Evolutionary conservation across 2,329 filamentous ascomycete genomes (phyloP).

Genomic region (Phialophora chinensis): DNA sequence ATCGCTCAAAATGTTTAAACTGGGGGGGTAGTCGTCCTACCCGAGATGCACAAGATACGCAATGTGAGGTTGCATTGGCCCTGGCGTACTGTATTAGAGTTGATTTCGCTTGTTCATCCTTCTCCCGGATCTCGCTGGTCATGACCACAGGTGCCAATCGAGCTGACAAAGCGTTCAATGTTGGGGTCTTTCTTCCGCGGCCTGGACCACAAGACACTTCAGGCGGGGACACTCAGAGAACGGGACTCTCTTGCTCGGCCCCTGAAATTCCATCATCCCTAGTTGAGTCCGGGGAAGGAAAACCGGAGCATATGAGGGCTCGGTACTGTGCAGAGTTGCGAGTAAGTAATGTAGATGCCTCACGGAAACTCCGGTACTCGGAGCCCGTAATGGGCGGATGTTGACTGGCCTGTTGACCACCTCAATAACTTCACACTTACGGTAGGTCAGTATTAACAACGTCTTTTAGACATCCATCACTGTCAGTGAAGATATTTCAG

Average conservation of each 20-base stretch:
- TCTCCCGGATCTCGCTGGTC: background rate
- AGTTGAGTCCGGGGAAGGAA: background rate
- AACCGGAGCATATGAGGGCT: background rate
- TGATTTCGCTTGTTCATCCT: background rate
- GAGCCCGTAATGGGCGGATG: background rate
- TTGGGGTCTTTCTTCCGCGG: background rate
- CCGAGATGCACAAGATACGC: background rate
- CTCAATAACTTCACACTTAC: background rate
- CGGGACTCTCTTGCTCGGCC: background rate
- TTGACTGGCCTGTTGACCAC: too few species aligned
- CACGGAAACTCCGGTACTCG: background rate
- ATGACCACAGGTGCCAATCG: background rate
- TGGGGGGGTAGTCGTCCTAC: background rate
- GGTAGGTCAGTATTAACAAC: background rate
- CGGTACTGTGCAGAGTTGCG: too few species aligned
- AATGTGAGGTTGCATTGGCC: slow-evolving; percentile 5
- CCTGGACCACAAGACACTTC: background rate
- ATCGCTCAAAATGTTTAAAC: slow-evolving; percentile 4
- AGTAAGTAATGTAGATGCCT: too few species aligned
- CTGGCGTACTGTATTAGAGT: background rate
- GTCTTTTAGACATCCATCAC: background rate
- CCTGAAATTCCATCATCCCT: background rate
- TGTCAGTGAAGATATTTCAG: background rate
- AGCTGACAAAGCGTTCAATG: slow-evolving; percentile 5
- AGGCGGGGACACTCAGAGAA: background rate